Base-by-base conservation (phyloP, 805 yeast genomes). In the Schwanniomyces polymorphus region DNA sequence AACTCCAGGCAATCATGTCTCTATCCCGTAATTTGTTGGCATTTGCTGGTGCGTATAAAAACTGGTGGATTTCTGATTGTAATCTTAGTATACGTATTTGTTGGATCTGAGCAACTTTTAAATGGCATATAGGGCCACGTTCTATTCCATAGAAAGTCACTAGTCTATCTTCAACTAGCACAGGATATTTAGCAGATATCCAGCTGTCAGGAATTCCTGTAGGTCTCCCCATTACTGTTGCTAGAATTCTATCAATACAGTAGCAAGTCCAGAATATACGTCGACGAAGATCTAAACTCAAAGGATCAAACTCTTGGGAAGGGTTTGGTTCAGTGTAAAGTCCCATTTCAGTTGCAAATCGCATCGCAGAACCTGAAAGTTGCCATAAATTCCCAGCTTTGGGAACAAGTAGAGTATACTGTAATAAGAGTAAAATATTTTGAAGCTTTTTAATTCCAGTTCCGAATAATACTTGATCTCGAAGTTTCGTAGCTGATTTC, bases 371-470 rank as follows among this genome's bases (percentile, higher is more conserved):
- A 18, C 54, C 54, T 7, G 54, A 47, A 33, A 50, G 47, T 21
- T 50, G 54, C 54, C 54, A 50, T 31, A 50, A 41, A 34, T 50
- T 50, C 3, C 54, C 54, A n/a, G 54, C 45, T 25, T 45, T 47
- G 8, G 54, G 54, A 11, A 50, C 54, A 33, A 50, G 41, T 29
- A 50, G 28, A 27, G 54, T 47, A 43, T 50, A 50, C 33, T 50
- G 54, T 23, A 50, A 34, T 27, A 45, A 17, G 7, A 50, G 29
- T 25, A 50, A 38, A 18, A 45, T 42, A 33, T 50, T 50, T 23
- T 50, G 54, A 37, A 50, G 45, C 14, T 40, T 47, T 38, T 43
- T 38, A n/a, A 50, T 42, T 6, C 54, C 54, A 34, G 35, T 38
- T 16, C 51, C 54, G 12, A 35, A 40, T 23, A 42, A 35, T 5